Base-by-base conservation (phyloP, 2,329 filamentous ascomycete genomes). In the Claviceps sp. region DNA sequence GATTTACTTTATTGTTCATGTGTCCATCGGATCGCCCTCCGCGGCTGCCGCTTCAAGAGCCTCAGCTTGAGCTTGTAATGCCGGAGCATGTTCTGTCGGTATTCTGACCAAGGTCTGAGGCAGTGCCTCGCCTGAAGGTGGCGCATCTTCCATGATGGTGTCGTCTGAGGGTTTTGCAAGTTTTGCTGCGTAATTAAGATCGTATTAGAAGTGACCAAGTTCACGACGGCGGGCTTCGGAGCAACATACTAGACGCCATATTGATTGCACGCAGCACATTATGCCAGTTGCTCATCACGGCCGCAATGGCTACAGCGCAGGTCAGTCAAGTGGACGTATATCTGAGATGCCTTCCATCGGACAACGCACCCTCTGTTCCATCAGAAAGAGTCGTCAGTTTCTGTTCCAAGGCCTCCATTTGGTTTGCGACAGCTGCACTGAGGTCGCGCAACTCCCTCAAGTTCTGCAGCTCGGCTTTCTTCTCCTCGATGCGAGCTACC, bases 251-350 rank as follows among this genome's bases (percentile, higher is more conserved):
- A 55, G 85, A 90, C 56, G 88, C 88, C 85, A 93, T 90, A 62
- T 85, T 85, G 62, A 94, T 90, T 43, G 87, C 87, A 57, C 85
- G 77, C 55, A 94, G 75, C 57, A 94, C 87, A 60, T 88, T 90
- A 66, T 90, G 85, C 88, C 88, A 94, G 65, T 93, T 94, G 50
- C 84, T 80, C 64, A 94, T 73, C 22, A 94, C 87, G n/a, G 84
- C 78, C 41, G 88, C 87, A 61, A 94, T 88, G 55, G 85, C 87
- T 89, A 64, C 47, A 56, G 58, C 40, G 50, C 52, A 54, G n/a
- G 56, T 68, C 44, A 65, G 60, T 48, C 50, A 50, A n/a, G 24
- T 39, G 6, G 14, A 5, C 26, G 17, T 11, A 16, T 13, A 14
- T 10, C 26, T 7, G 22, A n/a, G 37, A 30, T 30, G 16, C 14